Percentiles rank a stretch among this genome's conserved stretches.
Conservation (phyloP, 768 basidiomycete genomes). For the Agaricus blazei region DNA sequence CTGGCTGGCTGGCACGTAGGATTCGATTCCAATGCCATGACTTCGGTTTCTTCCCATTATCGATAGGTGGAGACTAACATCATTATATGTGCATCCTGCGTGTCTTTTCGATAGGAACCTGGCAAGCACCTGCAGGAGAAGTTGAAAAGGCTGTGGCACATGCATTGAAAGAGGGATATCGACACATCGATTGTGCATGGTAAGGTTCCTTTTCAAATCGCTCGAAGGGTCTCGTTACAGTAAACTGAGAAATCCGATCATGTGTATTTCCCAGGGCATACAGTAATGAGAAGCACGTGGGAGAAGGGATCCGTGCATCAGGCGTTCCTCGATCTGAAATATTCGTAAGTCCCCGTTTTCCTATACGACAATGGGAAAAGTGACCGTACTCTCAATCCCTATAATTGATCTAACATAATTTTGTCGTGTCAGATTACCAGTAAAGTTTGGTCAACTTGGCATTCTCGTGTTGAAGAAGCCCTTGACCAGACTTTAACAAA, state of each 20-base stretch:
- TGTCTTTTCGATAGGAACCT: conserved; percentile 51
- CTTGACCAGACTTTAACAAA: conserved; percentile 72
- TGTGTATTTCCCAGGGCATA: conserved; percentile 41
- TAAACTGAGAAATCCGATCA: conserved; percentile 14
- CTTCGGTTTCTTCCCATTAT: background rate
- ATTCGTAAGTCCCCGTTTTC: conserved; percentile 28
- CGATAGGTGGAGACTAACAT: conserved; percentile 8
- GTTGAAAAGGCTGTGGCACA: conserved; percentile 66
- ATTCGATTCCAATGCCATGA: too few relatives aligned
- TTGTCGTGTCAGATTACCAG: conserved; percentile 53
- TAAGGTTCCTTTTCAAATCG: conserved; percentile 13
- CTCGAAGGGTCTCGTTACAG: background rate
- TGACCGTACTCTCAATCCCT: background rate
- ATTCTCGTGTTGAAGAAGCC: conserved; percentile 65
- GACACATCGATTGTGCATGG: conserved; percentile 71
- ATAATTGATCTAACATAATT: background rate
- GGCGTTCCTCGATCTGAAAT: conserved; percentile 72
- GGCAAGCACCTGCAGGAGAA: conserved; percentile 73
- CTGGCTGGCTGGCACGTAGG: too few relatives aligned
- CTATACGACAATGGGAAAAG: background rate
- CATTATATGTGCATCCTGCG: background rate
- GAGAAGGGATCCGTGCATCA: conserved; percentile 70
- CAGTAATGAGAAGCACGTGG: conserved; percentile 79
- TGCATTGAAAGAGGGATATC: conserved; percentile 76
- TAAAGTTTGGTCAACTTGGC: conserved; percentile 66